phyloP scores from a whole-genome alignment of 129 eudicot genomes.

The Cynara cardunculus region DNA sequence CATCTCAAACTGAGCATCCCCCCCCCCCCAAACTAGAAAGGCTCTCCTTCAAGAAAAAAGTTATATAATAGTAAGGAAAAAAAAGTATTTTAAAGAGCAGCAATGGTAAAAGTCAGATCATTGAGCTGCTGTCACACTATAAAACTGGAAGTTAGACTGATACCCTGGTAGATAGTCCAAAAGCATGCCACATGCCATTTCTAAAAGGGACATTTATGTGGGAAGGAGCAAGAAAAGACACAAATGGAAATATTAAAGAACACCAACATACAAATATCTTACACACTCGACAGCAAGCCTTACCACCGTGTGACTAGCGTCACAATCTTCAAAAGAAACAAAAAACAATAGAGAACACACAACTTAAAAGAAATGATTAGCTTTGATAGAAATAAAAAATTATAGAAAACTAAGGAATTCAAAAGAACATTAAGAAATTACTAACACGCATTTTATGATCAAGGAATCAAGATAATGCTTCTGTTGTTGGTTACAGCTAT shows the following conservation, averaged over 20 bases:
- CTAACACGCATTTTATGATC: no score
- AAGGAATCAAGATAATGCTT: no score
- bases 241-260: not conserved
- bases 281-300: no score
- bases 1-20: not conserved
- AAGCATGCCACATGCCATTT: no score
- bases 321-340: not conserved
- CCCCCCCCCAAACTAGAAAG: not conserved
- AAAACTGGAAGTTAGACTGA: no score
- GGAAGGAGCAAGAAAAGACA: not conserved
- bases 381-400: not conserved
- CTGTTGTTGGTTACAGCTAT: no score
- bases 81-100: not conserved
- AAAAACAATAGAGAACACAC: not conserved
- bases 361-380: not conserved
- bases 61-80: not conserved
- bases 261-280: not conserved
- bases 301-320: no score
- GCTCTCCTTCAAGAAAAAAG: not conserved
- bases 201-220: no score
- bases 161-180: no score
- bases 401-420: not conserved
- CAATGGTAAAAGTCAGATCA: not conserved
- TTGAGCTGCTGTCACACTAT: no score
- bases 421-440: no score